Conservation (phyloP, 441 rosid species). For the Syzygium malaccense region DNA sequence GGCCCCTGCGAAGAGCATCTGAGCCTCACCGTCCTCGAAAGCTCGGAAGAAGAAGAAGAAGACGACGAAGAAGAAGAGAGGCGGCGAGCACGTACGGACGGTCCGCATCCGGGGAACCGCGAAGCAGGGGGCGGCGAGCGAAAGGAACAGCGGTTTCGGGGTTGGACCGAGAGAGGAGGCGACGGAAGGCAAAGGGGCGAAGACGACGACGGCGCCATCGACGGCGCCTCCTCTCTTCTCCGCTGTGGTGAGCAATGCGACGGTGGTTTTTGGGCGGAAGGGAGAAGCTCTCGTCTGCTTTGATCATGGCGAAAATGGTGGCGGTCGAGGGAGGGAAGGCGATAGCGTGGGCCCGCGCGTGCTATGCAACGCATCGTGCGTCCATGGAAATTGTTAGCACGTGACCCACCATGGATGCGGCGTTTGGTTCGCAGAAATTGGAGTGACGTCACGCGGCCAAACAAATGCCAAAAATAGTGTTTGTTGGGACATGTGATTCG, state of each 20-base stretch:
- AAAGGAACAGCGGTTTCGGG: neutral
- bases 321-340: neutral
- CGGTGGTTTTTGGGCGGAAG: neutral
- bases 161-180: neutral
- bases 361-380: neutral
- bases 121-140: neutral
- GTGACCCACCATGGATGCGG: neutral
- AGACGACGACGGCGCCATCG: neutral
- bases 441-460: too few species aligned
- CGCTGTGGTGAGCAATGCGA: neutral
- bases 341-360: neutral
- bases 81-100: neutral
- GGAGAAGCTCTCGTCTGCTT: neutral
- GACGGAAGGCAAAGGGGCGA: neutral
- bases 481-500: too few species aligned
- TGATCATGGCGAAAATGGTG: neutral
- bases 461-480: too few species aligned
- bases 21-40: conserved; percentile 8
- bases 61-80: neutral
- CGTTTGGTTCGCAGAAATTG: neutral
- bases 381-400: neutral
- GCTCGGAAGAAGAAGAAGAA: neutral
- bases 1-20: conserved; percentile 33
- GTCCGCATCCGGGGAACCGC: neutral
- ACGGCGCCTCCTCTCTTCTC: neutral